These are phyloP conservation scores for Plectosphaerella cucumerina DNA, from an alignment of 2,329 filamentous ascomycete genomes.

Conservation along the genomic window DNA sequence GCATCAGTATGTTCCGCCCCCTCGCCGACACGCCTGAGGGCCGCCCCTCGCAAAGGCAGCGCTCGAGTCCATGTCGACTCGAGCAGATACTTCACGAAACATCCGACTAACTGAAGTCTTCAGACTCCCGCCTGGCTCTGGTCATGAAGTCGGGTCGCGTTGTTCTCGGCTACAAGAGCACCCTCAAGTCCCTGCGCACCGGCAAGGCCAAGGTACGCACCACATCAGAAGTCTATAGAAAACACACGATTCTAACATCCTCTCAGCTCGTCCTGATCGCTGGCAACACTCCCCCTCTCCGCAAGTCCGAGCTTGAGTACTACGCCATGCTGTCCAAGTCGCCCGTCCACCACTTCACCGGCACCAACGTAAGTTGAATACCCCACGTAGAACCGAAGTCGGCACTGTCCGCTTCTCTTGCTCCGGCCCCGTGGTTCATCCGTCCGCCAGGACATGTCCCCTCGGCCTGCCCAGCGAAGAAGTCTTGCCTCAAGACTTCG, in stretches of 20 bases:
- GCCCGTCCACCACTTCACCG: constrained; percentile 94
- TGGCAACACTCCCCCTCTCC: constrained; percentile 94
- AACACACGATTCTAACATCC: no score
- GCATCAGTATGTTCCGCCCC: constrained; percentile 33
- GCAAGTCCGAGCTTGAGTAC: constrained; percentile 97
- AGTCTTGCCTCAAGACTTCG: constrained; percentile 74
- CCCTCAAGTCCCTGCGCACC: constrained; percentile 80
- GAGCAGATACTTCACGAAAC: no score
- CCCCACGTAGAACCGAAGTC: not conserved
- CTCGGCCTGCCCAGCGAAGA: constrained; percentile 79
- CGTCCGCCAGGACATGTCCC: constrained; percentile 14
- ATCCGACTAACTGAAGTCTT: not conserved
- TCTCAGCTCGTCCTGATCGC: constrained; percentile 90
- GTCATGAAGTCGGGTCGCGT: constrained; percentile 71
- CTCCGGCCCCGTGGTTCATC: constrained; percentile 11
- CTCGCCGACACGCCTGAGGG: not conserved
- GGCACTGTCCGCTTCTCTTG: constrained; percentile 20
- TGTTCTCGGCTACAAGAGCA: constrained; percentile 70
- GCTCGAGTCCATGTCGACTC: not conserved
- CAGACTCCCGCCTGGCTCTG: constrained; percentile 53
- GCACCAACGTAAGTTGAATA: constrained; percentile 89
- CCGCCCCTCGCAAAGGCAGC: not conserved
- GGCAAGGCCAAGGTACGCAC: constrained; percentile 79
- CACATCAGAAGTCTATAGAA: not conserved
- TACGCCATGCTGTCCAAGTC: constrained; percentile 92